phyloP scores from a whole-genome alignment of 345 rosid species.

The Alliaria petiolata region DNA sequence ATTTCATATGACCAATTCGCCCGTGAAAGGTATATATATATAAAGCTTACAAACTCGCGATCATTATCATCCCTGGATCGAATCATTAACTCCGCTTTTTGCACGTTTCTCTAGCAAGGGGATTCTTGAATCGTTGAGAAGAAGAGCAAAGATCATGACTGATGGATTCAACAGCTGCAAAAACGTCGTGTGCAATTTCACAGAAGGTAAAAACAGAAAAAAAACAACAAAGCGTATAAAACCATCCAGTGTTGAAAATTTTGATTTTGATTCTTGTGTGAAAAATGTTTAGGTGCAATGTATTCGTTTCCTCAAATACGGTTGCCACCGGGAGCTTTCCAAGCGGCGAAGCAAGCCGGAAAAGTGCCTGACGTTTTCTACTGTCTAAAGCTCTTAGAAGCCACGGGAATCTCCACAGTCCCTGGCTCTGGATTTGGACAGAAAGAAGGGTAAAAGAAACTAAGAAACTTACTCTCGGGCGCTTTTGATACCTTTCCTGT shows the following conservation, averaged over 20 bases:
- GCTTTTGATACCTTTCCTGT: not conserved
- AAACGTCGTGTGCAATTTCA: slow-evolving; percentile 94
- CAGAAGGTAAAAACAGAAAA: slow-evolving; percentile 62
- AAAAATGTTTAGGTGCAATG: slow-evolving; percentile 72
- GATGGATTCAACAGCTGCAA: slow-evolving; percentile 99
- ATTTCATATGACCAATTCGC: slow-evolving; percentile 74
- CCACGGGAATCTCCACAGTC: slow-evolving; percentile 98
- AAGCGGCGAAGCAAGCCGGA: slow-evolving; percentile 77
- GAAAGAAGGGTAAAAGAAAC: slow-evolving; percentile 76
- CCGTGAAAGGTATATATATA: slow-evolving; percentile 89
- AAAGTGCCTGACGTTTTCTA: slow-evolving; percentile 95
- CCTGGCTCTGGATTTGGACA: slow-evolving; percentile 99
- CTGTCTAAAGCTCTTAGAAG: slow-evolving; percentile 94
- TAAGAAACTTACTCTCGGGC: not conserved
- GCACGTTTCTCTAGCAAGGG: slow-evolving; percentile 57
- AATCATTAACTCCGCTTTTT: not conserved
- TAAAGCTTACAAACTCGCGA: not conserved
- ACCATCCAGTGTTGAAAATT: not conserved
- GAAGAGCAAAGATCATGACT: slow-evolving; percentile 92
- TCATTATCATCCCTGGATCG: not conserved
- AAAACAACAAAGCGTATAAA: not conserved
- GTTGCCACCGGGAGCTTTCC: slow-evolving; percentile 78
- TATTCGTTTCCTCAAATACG: slow-evolving; percentile 96
- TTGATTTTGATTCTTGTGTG: not conserved
- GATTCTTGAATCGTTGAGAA: slow-evolving; percentile 82